These are phyloP conservation scores for Rhynchosporium graminicola DNA, from an alignment of 2,329 filamentous ascomycete genomes.

Conservation along the genomic window DNA sequence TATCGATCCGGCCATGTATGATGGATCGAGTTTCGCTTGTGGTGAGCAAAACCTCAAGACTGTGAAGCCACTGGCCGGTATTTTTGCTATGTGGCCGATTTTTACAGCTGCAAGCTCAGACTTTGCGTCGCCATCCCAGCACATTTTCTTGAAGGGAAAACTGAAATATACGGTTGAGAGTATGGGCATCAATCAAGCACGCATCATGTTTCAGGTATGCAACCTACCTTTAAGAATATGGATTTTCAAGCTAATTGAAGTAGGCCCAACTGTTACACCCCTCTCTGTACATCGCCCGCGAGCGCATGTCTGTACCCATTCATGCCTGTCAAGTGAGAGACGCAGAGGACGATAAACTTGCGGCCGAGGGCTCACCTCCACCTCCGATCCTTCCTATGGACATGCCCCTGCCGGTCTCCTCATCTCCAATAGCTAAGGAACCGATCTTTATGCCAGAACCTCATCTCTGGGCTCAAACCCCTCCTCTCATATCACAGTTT, in stretches of 20 bases:
- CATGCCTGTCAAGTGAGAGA: constrained; percentile 12
- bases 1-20: constrained; percentile 38
- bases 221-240: not conserved
- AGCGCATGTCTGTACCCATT: constrained; percentile 15
- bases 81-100: constrained; percentile 34
- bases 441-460: not conserved
- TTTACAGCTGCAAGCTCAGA: constrained; percentile 32
- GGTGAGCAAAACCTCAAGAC: constrained; percentile 43
- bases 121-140: constrained; percentile 29
- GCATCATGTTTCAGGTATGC: constrained; percentile 28
- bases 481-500: not conserved
- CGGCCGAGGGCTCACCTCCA: not conserved
- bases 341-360: constrained; percentile 10
- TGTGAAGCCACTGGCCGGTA: constrained; percentile 29
- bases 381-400: not conserved
- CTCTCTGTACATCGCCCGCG: constrained; percentile 24
- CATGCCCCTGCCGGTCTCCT: not conserved
- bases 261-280: constrained; percentile 20
- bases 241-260: not conserved
- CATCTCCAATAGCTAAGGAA: not conserved
- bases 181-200: constrained; percentile 33
- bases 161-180: constrained; percentile 31
- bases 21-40: constrained; percentile 51
- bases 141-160: constrained; percentile 29
- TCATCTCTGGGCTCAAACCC: not conserved